These are phyloP conservation scores for Ogataea henricii DNA, from an alignment of 805 yeast genomes.

Conservation along the genomic window DNA sequence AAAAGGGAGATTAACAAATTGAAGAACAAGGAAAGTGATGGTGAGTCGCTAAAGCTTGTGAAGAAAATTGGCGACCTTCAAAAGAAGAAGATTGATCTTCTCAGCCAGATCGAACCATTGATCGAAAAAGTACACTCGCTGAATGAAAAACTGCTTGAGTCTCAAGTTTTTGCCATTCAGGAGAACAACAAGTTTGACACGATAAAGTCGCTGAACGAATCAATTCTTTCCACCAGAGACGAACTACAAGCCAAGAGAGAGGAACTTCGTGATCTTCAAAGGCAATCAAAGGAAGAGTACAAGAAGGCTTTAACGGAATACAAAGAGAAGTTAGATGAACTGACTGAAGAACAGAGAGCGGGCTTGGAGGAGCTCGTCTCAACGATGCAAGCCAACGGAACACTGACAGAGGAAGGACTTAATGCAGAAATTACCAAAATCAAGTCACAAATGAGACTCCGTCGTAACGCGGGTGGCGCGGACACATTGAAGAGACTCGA, in stretches of 20 bases:
- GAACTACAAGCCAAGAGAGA: conserved; percentile 24
- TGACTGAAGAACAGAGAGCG: conserved; percentile 42
- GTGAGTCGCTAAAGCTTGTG: conserved; percentile 16
- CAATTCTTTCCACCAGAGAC: conserved; percentile 32
- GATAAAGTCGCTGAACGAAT: conserved; percentile 29
- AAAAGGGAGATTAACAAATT: conserved; percentile 19
- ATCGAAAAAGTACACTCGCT: conserved; percentile 28
- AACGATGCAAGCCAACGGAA: conserved; percentile 35
- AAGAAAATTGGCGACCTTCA: conserved; percentile 17
- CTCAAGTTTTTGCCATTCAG: conserved; percentile 35
- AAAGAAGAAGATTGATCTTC: conserved; percentile 14
- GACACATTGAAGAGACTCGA: conserved; percentile 34
- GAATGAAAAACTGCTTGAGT: conserved; percentile 28
- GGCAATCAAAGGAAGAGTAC: conserved; percentile 25
- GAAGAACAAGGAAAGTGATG: conserved; percentile 17
- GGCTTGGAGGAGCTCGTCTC: conserved; percentile 41
- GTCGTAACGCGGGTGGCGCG: conserved; percentile 31
- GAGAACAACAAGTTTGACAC: conserved; percentile 37
- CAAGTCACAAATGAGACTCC: conserved; percentile 41
- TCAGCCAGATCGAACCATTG: conserved; percentile 12
- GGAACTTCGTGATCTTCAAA: conserved; percentile 14
- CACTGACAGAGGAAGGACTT: conserved; percentile 40
- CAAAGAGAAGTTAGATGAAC: conserved; percentile 36
- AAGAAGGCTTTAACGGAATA: conserved; percentile 32
- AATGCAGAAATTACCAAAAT: conserved; percentile 41